These are phyloP conservation scores for Cyberlindnera subsufficiens DNA, from an alignment of 805 yeast species.

Conservation along the genomic window DNA sequence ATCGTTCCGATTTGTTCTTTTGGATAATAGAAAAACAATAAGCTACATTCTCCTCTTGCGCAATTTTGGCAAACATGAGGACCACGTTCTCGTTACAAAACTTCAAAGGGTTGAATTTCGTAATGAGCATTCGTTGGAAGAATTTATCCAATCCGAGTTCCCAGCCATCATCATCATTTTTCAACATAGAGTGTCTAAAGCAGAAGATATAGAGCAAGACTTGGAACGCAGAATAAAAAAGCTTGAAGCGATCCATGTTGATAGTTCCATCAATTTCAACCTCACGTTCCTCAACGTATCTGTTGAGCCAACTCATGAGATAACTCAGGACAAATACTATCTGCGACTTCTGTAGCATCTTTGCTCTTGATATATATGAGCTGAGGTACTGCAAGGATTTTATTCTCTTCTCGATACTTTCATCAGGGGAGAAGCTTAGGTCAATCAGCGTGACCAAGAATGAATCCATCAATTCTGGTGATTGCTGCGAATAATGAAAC, in stretches of 20 bases:
- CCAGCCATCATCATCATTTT: slow-evolving; percentile 47
- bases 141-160: slow-evolving; percentile 78
- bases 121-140: slow-evolving; percentile 76
- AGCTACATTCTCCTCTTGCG: slow-evolving; percentile 84
- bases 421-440: slow-evolving; percentile 66
- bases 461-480: slow-evolving; percentile 78
- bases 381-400: slow-evolving; percentile 91
- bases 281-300: slow-evolving; percentile 81
- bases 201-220: slow-evolving; percentile 88
- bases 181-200: slow-evolving; percentile 66
- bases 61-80: slow-evolving; percentile 85
- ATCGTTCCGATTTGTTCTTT: slow-evolving; percentile 59
- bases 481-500: slow-evolving; percentile 76
- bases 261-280: slow-evolving; percentile 59
- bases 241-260: slow-evolving; percentile 88
- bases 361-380: slow-evolving; percentile 85
- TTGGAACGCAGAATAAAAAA: slow-evolving; percentile 88
- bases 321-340: slow-evolving; percentile 78
- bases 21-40: slow-evolving; percentile 93
- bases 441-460: slow-evolving; percentile 79
- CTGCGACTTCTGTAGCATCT: slow-evolving; percentile 62
- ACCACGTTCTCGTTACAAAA: slow-evolving; percentile 93
- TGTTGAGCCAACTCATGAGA: slow-evolving; percentile 75
- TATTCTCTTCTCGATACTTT: slow-evolving; percentile 67
- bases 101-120: slow-evolving; percentile 89